Evolutionary conservation across 192 early-diverging fungal genomes (phyloP), one percentile per base, ranked within the genome.

Genomic region (Phlyctochytrium planicorne): DNA sequence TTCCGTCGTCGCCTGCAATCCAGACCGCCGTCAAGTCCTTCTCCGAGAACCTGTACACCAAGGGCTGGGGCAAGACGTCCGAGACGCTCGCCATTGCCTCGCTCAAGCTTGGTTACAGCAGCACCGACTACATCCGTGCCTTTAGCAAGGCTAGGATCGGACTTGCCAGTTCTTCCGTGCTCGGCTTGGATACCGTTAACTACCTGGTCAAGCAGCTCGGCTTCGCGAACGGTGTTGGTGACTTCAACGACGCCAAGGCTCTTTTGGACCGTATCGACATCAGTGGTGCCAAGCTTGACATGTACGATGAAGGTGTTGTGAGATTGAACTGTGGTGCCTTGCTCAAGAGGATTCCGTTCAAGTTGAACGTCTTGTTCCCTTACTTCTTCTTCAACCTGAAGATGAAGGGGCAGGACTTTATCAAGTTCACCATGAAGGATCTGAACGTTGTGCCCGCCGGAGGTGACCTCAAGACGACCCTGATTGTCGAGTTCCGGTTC

Each of bases 81-180:
- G 20, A 57, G 27, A 29, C 4, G 25, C 27, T 57, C 12, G 55
- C 55, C 6, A 57, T 57, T 10, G 10, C 55, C 10, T 14, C 20
- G 20, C 25, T 57, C 14, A 14, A 57, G 55, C 55, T 57, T 6
- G 55, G 55, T 27, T 57, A 57, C 55, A 57, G 55, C 55, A 57
- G 55, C 25, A 57, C 55, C 55, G 55, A 57, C 27, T 57, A 57
- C 55, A 57, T 57, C 55, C 16, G 27, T 12, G 55, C 55, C 25
- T 57, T 57, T 25, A 57, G 55, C 55, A 57, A 57, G 25, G 55
- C 55, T 57, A 12, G 55, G 20, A 57, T 57, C 27, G 55, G 55
- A 24, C 55, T 57, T 14, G 14, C 55, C 12, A 57, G 12, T 6
- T 57, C 55, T 4, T 25, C 20, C 25, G 20, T 57, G 27, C 27